phyloP scores from a whole-genome alignment of 148 eudicot genomes.

The Fagopyrum tataricum region DNA sequence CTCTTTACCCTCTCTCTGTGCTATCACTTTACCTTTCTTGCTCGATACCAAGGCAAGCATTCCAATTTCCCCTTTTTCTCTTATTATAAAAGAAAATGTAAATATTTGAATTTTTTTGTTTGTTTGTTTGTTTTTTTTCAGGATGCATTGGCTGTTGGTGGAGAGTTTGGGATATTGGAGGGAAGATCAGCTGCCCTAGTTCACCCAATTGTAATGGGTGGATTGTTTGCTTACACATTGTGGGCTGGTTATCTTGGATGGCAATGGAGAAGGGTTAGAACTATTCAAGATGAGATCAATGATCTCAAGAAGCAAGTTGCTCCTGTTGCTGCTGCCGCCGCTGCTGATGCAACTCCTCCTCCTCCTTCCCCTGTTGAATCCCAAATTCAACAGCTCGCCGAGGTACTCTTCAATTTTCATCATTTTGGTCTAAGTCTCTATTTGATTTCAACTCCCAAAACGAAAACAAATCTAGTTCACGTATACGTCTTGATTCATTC shows the following conservation, averaged over 20 bases:
- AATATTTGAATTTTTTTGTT: neutral
- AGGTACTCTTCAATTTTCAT: slow-evolving; percentile 28
- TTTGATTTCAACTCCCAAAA: too few species aligned
- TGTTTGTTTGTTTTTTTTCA: slow-evolving; percentile 15
- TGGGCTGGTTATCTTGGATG: slow-evolving; percentile 95
- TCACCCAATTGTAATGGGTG: slow-evolving; percentile 80
- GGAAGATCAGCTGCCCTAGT: slow-evolving; percentile 70
- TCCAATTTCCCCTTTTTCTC: neutral
- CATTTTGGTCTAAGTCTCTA: too few species aligned
- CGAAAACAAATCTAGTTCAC: too few species aligned
- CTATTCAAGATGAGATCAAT: slow-evolving; percentile 64
- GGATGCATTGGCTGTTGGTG: slow-evolving; percentile 89
- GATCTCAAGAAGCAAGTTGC: slow-evolving; percentile 90
- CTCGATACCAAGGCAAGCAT: slow-evolving; percentile 8
- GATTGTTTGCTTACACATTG: slow-evolving; percentile 61
- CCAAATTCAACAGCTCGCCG: slow-evolving; percentile 71
- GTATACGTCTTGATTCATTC: too few species aligned
- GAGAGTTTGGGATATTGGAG: slow-evolving; percentile 83
- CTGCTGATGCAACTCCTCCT: slow-evolving; percentile 59
- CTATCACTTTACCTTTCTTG: slow-evolving; percentile 13
- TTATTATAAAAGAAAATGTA: too few species aligned
- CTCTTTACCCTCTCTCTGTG: slow-evolving; percentile 8
- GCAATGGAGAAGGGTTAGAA: slow-evolving; percentile 93
- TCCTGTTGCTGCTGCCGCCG: slow-evolving; percentile 68
- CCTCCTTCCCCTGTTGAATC: slow-evolving; percentile 64